A percentile compares a stretch with the other conserved stretches of the same genome.
Evolutionary conservation across 169 alveolate species (phyloP).

Genomic region (Plasmodium cynomolgi): DNA sequence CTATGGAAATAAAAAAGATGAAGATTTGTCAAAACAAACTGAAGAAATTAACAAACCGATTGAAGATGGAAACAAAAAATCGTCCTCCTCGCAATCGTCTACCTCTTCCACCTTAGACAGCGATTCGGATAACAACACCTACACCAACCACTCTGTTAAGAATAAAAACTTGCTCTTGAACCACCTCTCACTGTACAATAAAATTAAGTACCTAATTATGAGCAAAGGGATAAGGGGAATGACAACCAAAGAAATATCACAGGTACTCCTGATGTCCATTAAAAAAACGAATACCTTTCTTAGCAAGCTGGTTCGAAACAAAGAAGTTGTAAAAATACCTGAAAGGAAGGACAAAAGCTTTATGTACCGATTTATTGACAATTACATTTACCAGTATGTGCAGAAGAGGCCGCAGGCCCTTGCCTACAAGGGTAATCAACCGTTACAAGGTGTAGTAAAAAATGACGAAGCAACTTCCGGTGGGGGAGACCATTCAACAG

Average conservation of each 20-base stretch:
- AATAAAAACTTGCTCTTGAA: constrained; percentile 5
- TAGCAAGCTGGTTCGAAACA: constrained; percentile 35
- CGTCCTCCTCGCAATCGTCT: not conserved
- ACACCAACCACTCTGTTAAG: not conserved
- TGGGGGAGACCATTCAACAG: not conserved
- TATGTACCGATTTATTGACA: constrained; percentile 69
- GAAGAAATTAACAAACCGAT: not conserved
- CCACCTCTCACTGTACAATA: constrained; percentile 22
- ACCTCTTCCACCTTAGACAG: constrained; percentile 10
- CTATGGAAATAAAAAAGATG: constrained; percentile 7
- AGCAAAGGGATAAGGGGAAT: constrained; percentile 67
- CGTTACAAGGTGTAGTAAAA: not conserved
- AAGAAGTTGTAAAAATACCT: constrained; percentile 56
- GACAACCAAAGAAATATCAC: constrained; percentile 62
- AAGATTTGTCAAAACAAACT: not conserved
- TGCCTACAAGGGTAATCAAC: not conserved
- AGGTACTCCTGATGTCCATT: constrained; percentile 13
- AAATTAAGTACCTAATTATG: constrained; percentile 52
- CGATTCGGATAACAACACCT: not conserved
- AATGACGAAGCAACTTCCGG: not conserved
- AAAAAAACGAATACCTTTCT: constrained; percentile 65
- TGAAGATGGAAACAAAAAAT: not conserved
- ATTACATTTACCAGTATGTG: constrained; percentile 46
- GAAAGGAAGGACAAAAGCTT: constrained; percentile 69
- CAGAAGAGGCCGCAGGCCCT: constrained; percentile 23